Evolutionary conservation across 1,284 basidiomycete species (phyloP).

Genomic region (Cutaneotrichosporon dermatis): DNA sequence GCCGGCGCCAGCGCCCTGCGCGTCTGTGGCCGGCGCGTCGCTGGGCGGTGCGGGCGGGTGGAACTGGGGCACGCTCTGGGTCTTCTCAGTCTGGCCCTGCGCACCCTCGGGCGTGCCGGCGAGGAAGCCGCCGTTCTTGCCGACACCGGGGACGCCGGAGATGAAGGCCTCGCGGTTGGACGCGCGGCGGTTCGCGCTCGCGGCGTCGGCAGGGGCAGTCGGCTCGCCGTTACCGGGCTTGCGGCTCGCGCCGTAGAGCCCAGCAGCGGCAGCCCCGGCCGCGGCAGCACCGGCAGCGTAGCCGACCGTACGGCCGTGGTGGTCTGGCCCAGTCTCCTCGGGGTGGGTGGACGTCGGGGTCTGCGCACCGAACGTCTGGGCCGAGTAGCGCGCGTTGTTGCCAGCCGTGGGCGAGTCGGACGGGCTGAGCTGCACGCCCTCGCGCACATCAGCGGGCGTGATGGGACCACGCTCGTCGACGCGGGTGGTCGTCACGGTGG

Average conservation of each 20-base stretch:
- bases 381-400: neutral
- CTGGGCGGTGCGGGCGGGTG: neutral
- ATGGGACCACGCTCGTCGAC: neutral
- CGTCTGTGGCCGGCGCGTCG: neutral
- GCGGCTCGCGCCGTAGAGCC: neutral
- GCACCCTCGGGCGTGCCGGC: neutral
- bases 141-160: slow-evolving; percentile 4
- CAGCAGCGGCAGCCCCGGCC: neutral
- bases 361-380: too few species aligned
- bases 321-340: slow-evolving; percentile 1
- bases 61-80: neutral
- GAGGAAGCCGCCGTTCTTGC: slow-evolving; percentile 1
- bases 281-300: slow-evolving; percentile 8
- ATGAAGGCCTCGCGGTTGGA: slow-evolving; percentile 9
- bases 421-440: slow-evolving; percentile 1
- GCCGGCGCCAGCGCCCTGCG: neutral
- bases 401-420: neutral
- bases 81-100: neutral
- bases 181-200: neutral
- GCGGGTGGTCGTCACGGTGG: too few species aligned
- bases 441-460: neutral
- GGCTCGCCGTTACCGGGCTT: too few species aligned
- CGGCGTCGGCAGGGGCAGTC: neutral
- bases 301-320: neutral
- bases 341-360: neutral